Evolutionary conservation across 2,329 filamentous ascomycete species (phyloP), one percentile per base, ranked within the genome.

Genomic region (Alternaria ventricosa): DNA sequence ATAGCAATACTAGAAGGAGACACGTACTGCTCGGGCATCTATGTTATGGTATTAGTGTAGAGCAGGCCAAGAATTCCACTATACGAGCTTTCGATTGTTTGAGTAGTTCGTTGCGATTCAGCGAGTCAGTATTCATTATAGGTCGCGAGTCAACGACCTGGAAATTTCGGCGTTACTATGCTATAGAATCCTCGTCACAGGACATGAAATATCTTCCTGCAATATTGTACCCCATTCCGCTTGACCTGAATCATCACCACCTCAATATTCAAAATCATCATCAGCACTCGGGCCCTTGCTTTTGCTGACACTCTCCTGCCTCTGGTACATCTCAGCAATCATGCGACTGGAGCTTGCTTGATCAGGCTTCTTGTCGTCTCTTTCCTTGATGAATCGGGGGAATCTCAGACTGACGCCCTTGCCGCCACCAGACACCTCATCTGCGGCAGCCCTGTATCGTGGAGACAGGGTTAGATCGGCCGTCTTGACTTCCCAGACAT

Each of bases 401-500:
- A 99, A 99, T 7, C 96, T 86, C 69, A 99, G 83, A 75, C 91
- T 94, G 72, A 99, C 92, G 3, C 96, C 96, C 75, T 89, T 90
- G 13, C 87, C 87, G 79, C 90, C 90, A 30, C 90, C 84, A 0
- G 87, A 86, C 7, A 94, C 89, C 77, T 96, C 93, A 71, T 91
- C 89, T 50, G 88, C 88, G 1, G 92, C 96, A n/a, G 96, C 96
- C 81, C 94, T 93, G 82, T 99, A 99, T 43, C 94, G 86, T 25
- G 96, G 96, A 71, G 91, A 95, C 22, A 99, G 87, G 2, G 96
- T 98, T 72, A 99, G 81, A 84, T 99, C 96, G 1, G 96, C 96
- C 12, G 95, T 97, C 84, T 95, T 97, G 71, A 99, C 94, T 82
- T 99, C 96, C 96, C 96, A 99, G 2, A 99, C 96, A 73, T 91